Evolutionary conservation across 495 filamentous ascomycete species (phyloP), one percentile per base, ranked within the genome.

Genomic region (Aspergillus incahuasiensis): DNA sequence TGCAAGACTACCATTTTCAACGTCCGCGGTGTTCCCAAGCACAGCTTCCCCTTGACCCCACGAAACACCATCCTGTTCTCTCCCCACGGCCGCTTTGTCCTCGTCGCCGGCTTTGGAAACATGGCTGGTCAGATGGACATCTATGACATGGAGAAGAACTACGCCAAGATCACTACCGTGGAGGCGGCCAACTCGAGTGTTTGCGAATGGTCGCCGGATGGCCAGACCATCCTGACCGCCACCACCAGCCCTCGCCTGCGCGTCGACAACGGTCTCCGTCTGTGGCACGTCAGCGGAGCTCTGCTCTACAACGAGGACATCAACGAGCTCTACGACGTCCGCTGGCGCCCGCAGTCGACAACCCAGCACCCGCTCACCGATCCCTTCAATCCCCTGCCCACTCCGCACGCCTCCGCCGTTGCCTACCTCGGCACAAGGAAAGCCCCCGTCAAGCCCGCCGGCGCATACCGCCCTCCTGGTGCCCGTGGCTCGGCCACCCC

Each of bases 1-100:
- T 90, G 95, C 18, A 97, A 97, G 76, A 94, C 94, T 1, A 96
- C 91, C 49, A 90, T 97, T 58, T 98, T 97, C 81, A 95, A 96
- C 69, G 78, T 83, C 56, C 85, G 88, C 53, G 94, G 88, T 63
- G 82, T 90, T 19, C 77, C 88, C 6, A 84, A 82, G 38, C 89
- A 97, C 68, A 86, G 70, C 48, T 96, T 97, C 68, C 83, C 91
- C 47, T 76, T 97, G 38, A 86, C 74, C 8, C 94, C 94, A 0
- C 85, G 95, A 49, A 98, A 98, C 71, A 97, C 92, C 19, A 92
- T 97, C 62, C 74, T 87, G 47, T 98, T 97, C 75, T 98, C 94
- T 5, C 94, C 94, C 5, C 88, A 91, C 55, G 94, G 91, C 28
- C 87, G 91, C 2, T 96, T 96, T 62, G 88, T 94, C 16, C 77